Conservation (phyloP, 768 basidiomycete genomes). For the Hypholoma fasciculare region DNA sequence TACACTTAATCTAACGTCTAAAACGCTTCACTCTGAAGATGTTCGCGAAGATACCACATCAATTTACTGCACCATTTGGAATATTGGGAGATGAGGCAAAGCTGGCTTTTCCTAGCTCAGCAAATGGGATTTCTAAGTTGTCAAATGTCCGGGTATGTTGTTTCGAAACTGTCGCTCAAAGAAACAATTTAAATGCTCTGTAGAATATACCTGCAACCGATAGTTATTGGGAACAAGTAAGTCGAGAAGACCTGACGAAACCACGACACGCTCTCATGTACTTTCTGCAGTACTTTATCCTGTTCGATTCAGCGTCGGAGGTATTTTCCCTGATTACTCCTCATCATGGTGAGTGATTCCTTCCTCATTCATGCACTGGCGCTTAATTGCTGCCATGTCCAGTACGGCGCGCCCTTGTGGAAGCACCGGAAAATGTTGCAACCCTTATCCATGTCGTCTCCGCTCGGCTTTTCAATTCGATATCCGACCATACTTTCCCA, state of each 20-base stretch:
- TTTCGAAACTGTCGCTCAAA: background rate
- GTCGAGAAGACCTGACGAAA: constrained; percentile 15
- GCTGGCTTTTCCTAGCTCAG: constrained; percentile 83
- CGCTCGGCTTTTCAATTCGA: constrained; percentile 68
- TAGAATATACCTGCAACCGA: constrained; percentile 79
- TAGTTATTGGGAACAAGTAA: constrained; percentile 88
- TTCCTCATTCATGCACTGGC: background rate
- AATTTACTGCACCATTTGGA: constrained; percentile 74
- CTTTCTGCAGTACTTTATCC: constrained; percentile 62
- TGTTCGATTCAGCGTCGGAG: constrained; percentile 90
- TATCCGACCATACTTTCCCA: constrained; percentile 82
- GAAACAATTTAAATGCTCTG: constrained; percentile 5
- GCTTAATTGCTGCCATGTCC: constrained; percentile 12
- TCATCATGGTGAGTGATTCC: constrained; percentile 65
- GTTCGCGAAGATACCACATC: constrained; percentile 74
- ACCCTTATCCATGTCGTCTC: constrained; percentile 77
- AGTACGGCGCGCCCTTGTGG: constrained; percentile 83
- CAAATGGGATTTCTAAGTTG: constrained; percentile 77
- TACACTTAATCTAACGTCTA: background rate
- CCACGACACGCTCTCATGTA: background rate
- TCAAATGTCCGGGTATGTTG: constrained; percentile 67
- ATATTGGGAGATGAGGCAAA: constrained; percentile 85
- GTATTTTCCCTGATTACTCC: constrained; percentile 88
- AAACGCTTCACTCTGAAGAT: constrained; percentile 22
- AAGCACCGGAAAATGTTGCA: constrained; percentile 85